These are phyloP conservation scores for Ambrosia trifida DNA, from an alignment of 129 eudicot species.

Conservation along the genomic window DNA sequence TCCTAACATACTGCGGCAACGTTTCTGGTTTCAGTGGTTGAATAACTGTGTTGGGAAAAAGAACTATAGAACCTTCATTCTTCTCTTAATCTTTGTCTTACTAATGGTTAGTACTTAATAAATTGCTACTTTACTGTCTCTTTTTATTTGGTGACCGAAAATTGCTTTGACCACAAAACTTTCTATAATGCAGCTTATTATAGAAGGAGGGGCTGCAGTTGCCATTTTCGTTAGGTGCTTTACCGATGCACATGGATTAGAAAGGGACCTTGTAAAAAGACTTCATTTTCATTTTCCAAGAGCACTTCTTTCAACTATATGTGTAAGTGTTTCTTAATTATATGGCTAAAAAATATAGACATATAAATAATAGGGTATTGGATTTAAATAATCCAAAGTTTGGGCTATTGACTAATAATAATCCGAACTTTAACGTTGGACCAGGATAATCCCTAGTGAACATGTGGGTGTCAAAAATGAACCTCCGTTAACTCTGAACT, in stretches of 20 bases:
- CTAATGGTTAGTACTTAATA: constrained; percentile 58
- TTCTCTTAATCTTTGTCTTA: constrained; percentile 64
- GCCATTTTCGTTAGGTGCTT: constrained; percentile 84
- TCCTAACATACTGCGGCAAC: constrained; percentile 2
- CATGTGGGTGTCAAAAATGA: too few species aligned
- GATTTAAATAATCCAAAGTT: too few species aligned
- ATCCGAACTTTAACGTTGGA: too few species aligned
- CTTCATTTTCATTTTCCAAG: constrained; percentile 68
- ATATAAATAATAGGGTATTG: too few species aligned
- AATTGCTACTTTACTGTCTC: background rate
- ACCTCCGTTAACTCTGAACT: too few species aligned
- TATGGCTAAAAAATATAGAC: background rate
- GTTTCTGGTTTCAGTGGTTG: constrained; percentile 68
- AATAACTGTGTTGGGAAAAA: constrained; percentile 92
- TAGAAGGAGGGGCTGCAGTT: constrained; percentile 87
- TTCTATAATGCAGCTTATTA: constrained; percentile 51
- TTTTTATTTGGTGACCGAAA: background rate
- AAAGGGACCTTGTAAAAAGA: constrained; percentile 50
- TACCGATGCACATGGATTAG: constrained; percentile 59
- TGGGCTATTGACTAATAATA: too few species aligned
- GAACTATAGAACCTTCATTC: constrained; percentile 80
- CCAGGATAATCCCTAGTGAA: too few species aligned
- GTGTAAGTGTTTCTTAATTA: constrained; percentile 42
- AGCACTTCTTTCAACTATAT: constrained; percentile 68
- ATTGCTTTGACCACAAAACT: constrained; percentile 20